phyloP scores from a whole-genome alignment of 208 protist genomes.

The Wallacemonas rigidus region DNA sequence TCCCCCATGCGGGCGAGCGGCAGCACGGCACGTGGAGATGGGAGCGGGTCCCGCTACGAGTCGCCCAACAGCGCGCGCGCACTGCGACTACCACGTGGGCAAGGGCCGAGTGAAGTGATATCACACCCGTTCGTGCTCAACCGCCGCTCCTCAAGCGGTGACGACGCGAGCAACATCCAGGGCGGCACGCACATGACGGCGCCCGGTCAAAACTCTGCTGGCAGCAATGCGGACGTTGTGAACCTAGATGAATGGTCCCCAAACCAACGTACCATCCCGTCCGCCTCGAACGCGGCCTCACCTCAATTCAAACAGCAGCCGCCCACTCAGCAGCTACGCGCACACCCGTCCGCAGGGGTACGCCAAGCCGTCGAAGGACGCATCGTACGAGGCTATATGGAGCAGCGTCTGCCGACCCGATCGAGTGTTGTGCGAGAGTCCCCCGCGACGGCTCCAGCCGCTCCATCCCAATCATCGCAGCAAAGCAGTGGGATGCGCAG shows the following conservation, averaged over 20 bases:
- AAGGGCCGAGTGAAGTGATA: background rate
- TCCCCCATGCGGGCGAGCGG: slow-evolving; percentile 5
- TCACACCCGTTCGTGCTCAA: slow-evolving; percentile 7
- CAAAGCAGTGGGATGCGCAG: background rate
- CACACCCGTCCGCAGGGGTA: background rate
- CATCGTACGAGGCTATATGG: too few relatives aligned
- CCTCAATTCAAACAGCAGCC: background rate
- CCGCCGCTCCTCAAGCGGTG: slow-evolving; percentile 10
- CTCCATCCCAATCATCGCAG: background rate
- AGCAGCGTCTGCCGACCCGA: too few relatives aligned
- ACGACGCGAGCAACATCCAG: background rate
- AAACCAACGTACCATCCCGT: background rate
- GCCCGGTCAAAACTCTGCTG: slow-evolving; percentile 10
- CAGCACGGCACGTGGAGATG: background rate
- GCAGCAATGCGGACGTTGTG: background rate
- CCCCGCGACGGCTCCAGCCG: background rate
- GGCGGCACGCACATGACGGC: background rate
- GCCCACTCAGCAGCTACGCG: background rate
- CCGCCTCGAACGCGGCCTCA: background rate
- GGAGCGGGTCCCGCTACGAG: slow-evolving; percentile 7
- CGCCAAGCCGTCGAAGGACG: too few relatives aligned
- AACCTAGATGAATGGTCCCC: background rate
- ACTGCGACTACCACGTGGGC: background rate
- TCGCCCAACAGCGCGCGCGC: background rate
- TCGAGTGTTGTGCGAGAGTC: too few relatives aligned